Conservation (phyloP, 768 basidiomycete species). For the Termitomyces sp. region DNA sequence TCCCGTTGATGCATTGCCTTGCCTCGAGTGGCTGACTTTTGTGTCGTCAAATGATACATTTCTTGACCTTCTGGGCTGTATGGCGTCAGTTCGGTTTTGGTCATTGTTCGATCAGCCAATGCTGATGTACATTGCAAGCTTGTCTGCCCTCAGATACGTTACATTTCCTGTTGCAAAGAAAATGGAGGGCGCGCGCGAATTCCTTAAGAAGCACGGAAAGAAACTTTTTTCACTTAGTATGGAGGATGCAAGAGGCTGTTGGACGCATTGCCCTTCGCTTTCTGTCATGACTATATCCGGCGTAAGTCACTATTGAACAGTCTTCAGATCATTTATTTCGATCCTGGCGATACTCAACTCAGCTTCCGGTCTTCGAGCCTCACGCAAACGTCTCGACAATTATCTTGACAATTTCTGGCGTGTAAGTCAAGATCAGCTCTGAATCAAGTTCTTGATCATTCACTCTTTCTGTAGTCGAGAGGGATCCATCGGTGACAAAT, state of each 20-base stretch:
- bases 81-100: background rate
- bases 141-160: background rate
- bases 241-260: background rate
- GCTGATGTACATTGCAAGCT: background rate
- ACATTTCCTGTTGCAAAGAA: background rate
- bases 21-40: background rate
- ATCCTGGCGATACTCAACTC: background rate
- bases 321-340: background rate
- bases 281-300: background rate
- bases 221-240: background rate
- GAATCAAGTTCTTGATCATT: too few relatives aligned
- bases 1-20: background rate
- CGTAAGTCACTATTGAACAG: background rate
- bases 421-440: background rate
- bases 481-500: background rate
- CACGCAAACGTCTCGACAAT: background rate
- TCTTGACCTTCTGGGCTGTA: background rate
- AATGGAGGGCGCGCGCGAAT: background rate
- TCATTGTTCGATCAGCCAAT: background rate
- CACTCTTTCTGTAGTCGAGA: background rate
- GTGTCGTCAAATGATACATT: background rate
- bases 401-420: background rate
- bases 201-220: background rate
- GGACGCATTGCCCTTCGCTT: slow-evolving; percentile 1
- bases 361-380: slow-evolving; percentile 1